Evolutionary conservation across 2,329 filamentous ascomycete species (phyloP).

Genomic region (Bipolaris oryzae): DNA sequence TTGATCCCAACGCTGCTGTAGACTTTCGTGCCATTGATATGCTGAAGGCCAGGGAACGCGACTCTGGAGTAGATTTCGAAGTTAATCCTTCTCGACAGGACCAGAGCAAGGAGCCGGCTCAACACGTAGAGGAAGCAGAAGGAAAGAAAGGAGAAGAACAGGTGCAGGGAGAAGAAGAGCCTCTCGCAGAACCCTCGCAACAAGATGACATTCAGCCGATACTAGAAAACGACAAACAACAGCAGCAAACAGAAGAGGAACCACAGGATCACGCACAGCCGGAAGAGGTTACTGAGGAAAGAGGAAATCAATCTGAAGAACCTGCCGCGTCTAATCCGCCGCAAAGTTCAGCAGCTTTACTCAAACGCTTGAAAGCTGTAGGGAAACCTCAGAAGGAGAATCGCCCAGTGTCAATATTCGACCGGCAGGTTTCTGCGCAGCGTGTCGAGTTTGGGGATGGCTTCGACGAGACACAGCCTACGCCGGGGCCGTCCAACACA

Average conservation of each 20-base stretch:
- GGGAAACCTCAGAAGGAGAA: slow-evolving; percentile 44
- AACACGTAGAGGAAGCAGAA: slow-evolving; percentile 6
- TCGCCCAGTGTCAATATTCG: slow-evolving; percentile 44
- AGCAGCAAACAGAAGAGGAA: not conserved
- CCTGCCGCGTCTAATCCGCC: slow-evolving; percentile 24
- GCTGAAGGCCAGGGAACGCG: slow-evolving; percentile 29
- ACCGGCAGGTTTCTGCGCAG: slow-evolving; percentile 48
- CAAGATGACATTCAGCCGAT: slow-evolving; percentile 12
- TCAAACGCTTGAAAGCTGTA: slow-evolving; percentile 27
- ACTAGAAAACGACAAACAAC: slow-evolving; percentile 12
- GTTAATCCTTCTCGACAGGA: slow-evolving; percentile 13
- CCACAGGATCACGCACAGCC: slow-evolving; percentile 7
- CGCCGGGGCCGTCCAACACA: slow-evolving; percentile 31
- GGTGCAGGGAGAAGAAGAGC: slow-evolving; percentile 8
- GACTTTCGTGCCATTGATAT: slow-evolving; percentile 30
- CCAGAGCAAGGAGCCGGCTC: slow-evolving; percentile 7
- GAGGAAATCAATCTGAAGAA: slow-evolving; percentile 14
- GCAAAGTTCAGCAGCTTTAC: slow-evolving; percentile 26
- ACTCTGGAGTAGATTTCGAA: slow-evolving; percentile 19
- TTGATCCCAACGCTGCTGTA: slow-evolving; percentile 34
- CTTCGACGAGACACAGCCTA: slow-evolving; percentile 38
- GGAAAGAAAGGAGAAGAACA: not conserved
- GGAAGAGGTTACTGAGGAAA: slow-evolving; percentile 7
- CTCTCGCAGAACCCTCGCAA: slow-evolving; percentile 6
- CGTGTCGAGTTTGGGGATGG: slow-evolving; percentile 49